phyloP scores from a whole-genome alignment of 31 red algal species.

The Endocladia muricata region DNA sequence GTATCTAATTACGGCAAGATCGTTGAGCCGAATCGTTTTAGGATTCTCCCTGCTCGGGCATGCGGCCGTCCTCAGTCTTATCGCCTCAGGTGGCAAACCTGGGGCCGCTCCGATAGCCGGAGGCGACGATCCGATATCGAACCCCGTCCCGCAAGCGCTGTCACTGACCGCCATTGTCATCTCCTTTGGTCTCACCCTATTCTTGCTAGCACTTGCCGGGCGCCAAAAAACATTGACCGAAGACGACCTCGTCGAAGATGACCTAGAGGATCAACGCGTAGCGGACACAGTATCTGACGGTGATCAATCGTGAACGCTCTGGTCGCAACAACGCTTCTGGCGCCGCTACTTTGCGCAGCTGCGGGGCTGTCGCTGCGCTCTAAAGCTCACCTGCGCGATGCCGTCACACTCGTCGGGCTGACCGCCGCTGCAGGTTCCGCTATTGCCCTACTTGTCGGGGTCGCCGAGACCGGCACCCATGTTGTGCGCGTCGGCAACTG shows the following conservation, averaged over 20 bases:
- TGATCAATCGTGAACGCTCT: too few relatives aligned
- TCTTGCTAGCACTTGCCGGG: too few relatives aligned
- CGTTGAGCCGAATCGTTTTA: background rate
- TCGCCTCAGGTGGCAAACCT: background rate
- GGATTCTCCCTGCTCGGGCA: background rate
- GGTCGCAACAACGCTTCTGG: too few relatives aligned
- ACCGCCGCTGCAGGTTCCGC: too few relatives aligned
- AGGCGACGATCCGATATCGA: background rate
- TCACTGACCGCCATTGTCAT: slow-evolving; percentile 6
- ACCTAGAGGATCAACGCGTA: too few relatives aligned
- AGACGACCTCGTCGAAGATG: too few relatives aligned
- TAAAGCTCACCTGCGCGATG: too few relatives aligned
- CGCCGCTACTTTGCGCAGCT: too few relatives aligned
- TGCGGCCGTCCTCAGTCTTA: background rate
- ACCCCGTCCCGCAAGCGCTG: slow-evolving; percentile 4
- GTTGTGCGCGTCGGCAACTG: background rate
- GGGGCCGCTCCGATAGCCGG: background rate
- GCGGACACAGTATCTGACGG: too few relatives aligned
- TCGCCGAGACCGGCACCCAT: background rate
- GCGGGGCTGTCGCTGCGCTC: too few relatives aligned
- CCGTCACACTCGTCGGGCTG: too few relatives aligned
- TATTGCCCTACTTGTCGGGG: background rate
- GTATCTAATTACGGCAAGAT: background rate
- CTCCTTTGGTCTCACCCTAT: background rate
- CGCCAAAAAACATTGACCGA: too few relatives aligned